Base-by-base conservation (phyloP, 2,329 filamentous ascomycete genomes). In the Orbilia oligospora region DNA sequence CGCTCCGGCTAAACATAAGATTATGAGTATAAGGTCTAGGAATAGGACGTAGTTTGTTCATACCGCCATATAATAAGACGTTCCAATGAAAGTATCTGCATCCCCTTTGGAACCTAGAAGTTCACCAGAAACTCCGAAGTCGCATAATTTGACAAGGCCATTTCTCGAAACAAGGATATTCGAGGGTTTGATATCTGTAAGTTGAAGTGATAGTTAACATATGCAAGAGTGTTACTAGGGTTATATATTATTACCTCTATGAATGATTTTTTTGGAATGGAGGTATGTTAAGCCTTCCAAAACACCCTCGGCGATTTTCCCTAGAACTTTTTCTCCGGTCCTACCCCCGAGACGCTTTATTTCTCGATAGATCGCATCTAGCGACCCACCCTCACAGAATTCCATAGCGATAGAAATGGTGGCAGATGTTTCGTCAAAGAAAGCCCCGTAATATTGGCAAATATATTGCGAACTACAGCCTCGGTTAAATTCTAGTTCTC, bases 341-440 rank as follows among this genome's bases (percentile, higher is more conserved):
- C 96, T 90, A 10, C 96, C 96, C 49, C 95, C 95, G 1, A 98
- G 89, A 82, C 96, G 93, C 87, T 97, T 97, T 41, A 99, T 94
- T 85, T 99, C 96, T 81, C 93, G 93, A 87, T 99, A 99, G 81
- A 99, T 96, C 83, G 93, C 96, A 86, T 99, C 94, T 20, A 99
- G 88, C 56, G 93, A 97, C 67, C 96, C 96, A 73, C 96, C 96
- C 85, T 98, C 96, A 84, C 96, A 99, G 83, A 97, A 98, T 84
- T 99, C 96, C 96, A 99, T 99, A 72, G 94, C 94, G 83, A 99
- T 99, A 58, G 93, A 97, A 81, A 99, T 98, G 58, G 95, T 98
- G 64, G 94, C 93, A 9, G 93, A 97, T n/a, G 93, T 92, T 75
- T 96, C 92, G 83, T 99, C 95, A 84, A 97, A 93, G 84, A 98